These are phyloP conservation scores for Fragosphaeria purpurea DNA, from an alignment of 2,329 filamentous ascomycete genomes.

Conservation along the genomic window DNA sequence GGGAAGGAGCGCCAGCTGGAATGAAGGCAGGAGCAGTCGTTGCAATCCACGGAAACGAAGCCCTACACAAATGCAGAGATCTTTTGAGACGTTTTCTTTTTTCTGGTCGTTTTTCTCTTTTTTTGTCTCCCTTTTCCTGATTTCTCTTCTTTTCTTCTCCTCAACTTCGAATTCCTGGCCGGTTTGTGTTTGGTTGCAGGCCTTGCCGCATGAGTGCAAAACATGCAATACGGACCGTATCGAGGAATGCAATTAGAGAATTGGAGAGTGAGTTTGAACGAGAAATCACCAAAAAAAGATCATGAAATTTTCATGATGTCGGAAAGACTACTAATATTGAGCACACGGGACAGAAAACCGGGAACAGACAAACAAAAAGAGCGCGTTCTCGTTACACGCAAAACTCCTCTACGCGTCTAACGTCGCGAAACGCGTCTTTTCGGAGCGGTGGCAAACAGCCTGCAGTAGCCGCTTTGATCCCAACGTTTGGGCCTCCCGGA, in stretches of 20 bases:
- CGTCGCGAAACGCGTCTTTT: constrained; percentile 1
- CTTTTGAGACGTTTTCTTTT: neutral
- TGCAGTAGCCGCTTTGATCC: constrained; percentile 1
- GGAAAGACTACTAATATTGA: neutral
- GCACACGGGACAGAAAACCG: neutral
- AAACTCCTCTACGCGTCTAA: neutral
- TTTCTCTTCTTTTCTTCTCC: neutral
- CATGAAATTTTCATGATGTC: too few relatives aligned
- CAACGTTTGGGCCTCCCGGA: constrained; percentile 1
- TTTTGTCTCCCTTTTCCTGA: neutral
- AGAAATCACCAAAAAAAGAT: too few relatives aligned
- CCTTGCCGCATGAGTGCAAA: too few relatives aligned
- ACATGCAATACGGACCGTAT: too few relatives aligned
- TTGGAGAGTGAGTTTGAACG: too few relatives aligned
- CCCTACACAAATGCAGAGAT: neutral
- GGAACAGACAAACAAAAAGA: neutral
- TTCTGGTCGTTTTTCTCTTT: neutral
- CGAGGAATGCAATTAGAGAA: too few relatives aligned
- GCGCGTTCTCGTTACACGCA: neutral
- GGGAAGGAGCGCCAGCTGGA: neutral
- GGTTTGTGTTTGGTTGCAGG: neutral
- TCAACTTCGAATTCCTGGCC: neutral
- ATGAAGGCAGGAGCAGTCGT: neutral
- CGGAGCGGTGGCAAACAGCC: constrained; percentile 1
- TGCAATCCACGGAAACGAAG: too few relatives aligned